Percentiles rank a stretch among this genome's conserved stretches.
These are phyloP conservation scores for Cymbidium sinense DNA, from an alignment of 106 monocot species.

Conservation along the genomic window DNA sequence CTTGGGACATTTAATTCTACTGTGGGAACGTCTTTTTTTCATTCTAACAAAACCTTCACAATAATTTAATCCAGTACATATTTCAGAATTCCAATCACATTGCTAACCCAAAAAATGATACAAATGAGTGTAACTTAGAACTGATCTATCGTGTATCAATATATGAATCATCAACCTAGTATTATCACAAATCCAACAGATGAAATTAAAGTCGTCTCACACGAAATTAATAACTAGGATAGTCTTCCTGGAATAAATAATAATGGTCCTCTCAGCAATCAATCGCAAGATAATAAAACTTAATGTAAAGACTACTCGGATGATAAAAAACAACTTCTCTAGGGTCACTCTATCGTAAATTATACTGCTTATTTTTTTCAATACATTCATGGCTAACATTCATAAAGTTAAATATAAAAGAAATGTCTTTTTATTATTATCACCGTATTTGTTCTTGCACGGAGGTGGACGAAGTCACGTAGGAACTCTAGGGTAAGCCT, in stretches of 20 bases:
- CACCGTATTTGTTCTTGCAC: slow-evolving; percentile 87
- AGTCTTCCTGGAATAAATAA: background rate
- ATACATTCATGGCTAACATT: background rate
- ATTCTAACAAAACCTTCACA: too few relatives aligned
- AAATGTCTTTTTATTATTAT: background rate
- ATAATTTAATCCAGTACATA: too few relatives aligned
- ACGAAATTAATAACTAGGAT: background rate
- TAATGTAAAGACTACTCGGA: background rate
- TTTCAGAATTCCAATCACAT: background rate
- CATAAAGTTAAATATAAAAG: background rate
- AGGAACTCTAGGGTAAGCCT: slow-evolving; percentile 74
- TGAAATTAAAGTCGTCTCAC: background rate
- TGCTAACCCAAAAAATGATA: background rate
- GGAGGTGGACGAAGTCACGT: slow-evolving; percentile 67
- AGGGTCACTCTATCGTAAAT: background rate
- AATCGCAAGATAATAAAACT: background rate
- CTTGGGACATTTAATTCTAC: too few relatives aligned
- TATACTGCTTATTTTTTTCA: background rate
- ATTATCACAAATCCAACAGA: background rate
- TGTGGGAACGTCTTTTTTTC: too few relatives aligned
- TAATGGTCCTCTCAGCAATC: background rate
- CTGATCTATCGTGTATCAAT: background rate
- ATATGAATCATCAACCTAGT: background rate
- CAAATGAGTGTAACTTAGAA: background rate
- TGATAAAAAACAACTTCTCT: background rate